Base-by-base conservation (phyloP, 495 filamentous ascomycete genomes). In the Hyphodiscus hymeniophilus region DNA sequence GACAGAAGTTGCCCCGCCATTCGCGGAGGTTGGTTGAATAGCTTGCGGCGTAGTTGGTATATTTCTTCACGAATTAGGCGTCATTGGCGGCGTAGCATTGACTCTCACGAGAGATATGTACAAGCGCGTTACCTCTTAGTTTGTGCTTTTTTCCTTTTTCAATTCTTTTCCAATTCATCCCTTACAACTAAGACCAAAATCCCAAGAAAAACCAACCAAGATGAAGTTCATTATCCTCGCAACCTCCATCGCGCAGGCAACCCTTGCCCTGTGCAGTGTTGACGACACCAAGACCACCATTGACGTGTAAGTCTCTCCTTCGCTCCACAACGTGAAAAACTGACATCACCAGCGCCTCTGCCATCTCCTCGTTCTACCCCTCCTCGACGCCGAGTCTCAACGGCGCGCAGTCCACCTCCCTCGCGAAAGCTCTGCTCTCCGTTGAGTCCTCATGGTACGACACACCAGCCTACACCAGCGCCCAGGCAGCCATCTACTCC, bases 371-470 rank as follows among this genome's bases (percentile, higher is more conserved):
- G 3, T 52, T 35, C 43, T 52, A 41, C 31, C 42, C 43, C 12
- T 22, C 35, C 23, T 22, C 21, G 12, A 47, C 42, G 6, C 50
- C 50, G 2, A n/a, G 11, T 2, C 42, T 52, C 42, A 26, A 33
- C 24, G 15, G 12, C 10, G 50, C 50, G 1, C 17, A 22, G 35
- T 42, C 38, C 10, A 52, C 50, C 17, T 52, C 50, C 10, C 43
- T 52, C 11, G 50, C 44, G 8, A 47, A 42, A 3, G 50, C 63
- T 24, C 59, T 66, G 23, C 58, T 66, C 45, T 59, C 63, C 42
- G 65, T 74, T 44, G 67, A 74, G 63, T 62, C 66, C 48, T 65
- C 70, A 49, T 67, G 72, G 54, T 64, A 67, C 38, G 58, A 64
- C 24, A 63, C 68, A 40, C 66, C 72, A 1, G 58, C 65, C 21